Evolutionary conservation across 768 basidiomycete genomes (phyloP).

Genomic region (Xerocomellus intermedius): DNA sequence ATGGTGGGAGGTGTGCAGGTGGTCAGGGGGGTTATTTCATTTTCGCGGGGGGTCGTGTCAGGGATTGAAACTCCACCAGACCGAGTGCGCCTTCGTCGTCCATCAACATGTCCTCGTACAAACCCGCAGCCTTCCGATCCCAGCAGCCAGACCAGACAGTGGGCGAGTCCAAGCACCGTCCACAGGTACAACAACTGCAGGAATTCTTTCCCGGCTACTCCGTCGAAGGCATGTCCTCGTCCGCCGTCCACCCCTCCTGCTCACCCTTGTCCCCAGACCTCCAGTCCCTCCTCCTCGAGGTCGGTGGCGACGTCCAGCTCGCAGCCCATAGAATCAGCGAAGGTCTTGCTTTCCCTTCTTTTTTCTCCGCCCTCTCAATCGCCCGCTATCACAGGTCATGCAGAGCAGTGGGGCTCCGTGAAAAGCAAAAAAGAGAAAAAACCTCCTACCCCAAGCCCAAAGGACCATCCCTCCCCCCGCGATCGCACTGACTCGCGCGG

Average conservation of each 20-base stretch:
- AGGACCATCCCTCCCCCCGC: constrained; percentile 38
- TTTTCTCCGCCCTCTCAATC: constrained; percentile 6
- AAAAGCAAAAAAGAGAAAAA: constrained; percentile 90
- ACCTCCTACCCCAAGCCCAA: constrained; percentile 41
- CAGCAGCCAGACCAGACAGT: constrained; percentile 12
- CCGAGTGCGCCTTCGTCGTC: background rate
- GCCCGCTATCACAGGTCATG: constrained; percentile 50
- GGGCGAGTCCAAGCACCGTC: constrained; percentile 44
- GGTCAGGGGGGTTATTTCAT: constrained; percentile 11
- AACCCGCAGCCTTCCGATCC: constrained; percentile 28
- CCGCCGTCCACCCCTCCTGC: constrained; percentile 21
- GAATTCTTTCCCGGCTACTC: constrained; percentile 73
- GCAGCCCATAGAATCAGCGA: constrained; percentile 76
- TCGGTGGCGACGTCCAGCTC: constrained; percentile 62
- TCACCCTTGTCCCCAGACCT: constrained; percentile 48
- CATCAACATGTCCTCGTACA: constrained; percentile 28
- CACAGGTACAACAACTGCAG: constrained; percentile 59
- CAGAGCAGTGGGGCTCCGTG: constrained; percentile 80
- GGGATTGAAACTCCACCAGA: constrained; percentile 20
- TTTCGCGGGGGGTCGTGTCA: constrained; percentile 11
- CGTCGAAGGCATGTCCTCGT: constrained; percentile 52
- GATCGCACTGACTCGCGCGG: constrained; percentile 50
- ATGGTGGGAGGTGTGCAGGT: constrained; percentile 18
- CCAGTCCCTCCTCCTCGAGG: constrained; percentile 63
- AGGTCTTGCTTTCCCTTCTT: constrained; percentile 39